A percentile compares a stretch with the other conserved stretches of the same genome.
Conservation (phyloP, 169 alveolate species). For the Cryptosporidium xiaoi region DNA sequence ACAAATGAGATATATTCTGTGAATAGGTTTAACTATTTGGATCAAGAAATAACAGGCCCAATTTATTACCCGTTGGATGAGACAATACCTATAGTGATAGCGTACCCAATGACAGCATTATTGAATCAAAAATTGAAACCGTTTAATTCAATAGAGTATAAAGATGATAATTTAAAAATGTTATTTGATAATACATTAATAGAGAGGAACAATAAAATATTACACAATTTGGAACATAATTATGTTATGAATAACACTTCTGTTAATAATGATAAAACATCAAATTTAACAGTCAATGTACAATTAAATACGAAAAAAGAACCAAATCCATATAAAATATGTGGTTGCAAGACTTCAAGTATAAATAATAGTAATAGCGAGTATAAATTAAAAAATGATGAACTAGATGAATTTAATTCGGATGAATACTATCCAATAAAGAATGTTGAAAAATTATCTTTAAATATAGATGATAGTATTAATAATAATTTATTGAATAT, state of each 20-base stretch:
- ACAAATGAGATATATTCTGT: slow-evolving; percentile 22
- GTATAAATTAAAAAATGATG: neutral
- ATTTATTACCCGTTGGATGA: slow-evolving; percentile 41
- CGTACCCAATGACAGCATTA: slow-evolving; percentile 41
- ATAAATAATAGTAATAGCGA: neutral
- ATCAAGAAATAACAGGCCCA: slow-evolving; percentile 37
- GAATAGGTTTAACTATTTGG: slow-evolving; percentile 27
- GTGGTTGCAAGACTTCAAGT: neutral
- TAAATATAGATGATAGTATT: neutral
- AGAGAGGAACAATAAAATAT: neutral
- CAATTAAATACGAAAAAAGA: too few relatives aligned
- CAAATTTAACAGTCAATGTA: neutral
- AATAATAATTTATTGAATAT: neutral
- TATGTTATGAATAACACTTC: neutral
- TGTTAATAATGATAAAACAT: neutral
- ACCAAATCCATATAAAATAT: too few relatives aligned
- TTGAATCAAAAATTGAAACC: slow-evolving; percentile 13
- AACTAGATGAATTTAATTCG: slow-evolving; percentile 18
- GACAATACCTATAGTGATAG: slow-evolving; percentile 45
- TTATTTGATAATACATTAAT: slow-evolving; percentile 12
- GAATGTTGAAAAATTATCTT: neutral
- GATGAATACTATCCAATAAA: slow-evolving; percentile 17
- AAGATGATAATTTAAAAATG: neutral
- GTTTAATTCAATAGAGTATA: slow-evolving; percentile 14
- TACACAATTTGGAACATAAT: neutral